Conservation (phyloP, 1,284 basidiomycete genomes). For the Trichosporon coremiiforme region DNA sequence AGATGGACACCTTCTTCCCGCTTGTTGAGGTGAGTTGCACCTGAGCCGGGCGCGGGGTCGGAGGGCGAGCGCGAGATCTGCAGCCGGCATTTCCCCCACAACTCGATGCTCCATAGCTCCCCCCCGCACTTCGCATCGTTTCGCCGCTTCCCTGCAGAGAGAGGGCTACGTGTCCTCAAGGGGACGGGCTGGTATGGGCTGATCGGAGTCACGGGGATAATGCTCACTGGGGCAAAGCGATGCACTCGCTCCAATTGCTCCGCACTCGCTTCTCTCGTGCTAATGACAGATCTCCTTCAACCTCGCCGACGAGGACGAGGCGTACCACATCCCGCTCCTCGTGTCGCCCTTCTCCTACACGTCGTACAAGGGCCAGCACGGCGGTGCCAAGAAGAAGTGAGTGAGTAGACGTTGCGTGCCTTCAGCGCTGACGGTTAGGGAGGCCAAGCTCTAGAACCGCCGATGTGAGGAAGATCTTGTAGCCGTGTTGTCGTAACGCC, state of each 20-base stretch:
- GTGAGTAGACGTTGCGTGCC: neutral
- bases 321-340: constrained; percentile 87
- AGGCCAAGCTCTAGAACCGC: neutral
- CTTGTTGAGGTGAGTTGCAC: constrained; percentile 55
- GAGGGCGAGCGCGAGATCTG: no score
- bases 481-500: neutral
- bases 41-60: no score
- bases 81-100: no score
- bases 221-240: no score
- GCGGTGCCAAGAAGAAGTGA: constrained; percentile 17
- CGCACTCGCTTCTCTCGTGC: no score
- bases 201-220: no score
- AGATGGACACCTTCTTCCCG: constrained; percentile 77
- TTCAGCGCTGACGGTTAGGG: neutral
- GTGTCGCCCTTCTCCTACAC: constrained; percentile 91
- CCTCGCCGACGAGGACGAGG: constrained; percentile 69
- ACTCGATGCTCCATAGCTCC: no score
- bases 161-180: no score
- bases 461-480: neutral
- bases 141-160: no score
- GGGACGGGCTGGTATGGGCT: no score
- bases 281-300: constrained; percentile 69
- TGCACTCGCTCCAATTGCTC: no score
- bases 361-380: constrained; percentile 63
- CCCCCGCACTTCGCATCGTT: no score